A percentile compares a stretch with the other conserved stretches of the same genome.
phyloP scores from a whole-genome alignment of 78 protist species.

The Speleostelium caveatum region DNA sequence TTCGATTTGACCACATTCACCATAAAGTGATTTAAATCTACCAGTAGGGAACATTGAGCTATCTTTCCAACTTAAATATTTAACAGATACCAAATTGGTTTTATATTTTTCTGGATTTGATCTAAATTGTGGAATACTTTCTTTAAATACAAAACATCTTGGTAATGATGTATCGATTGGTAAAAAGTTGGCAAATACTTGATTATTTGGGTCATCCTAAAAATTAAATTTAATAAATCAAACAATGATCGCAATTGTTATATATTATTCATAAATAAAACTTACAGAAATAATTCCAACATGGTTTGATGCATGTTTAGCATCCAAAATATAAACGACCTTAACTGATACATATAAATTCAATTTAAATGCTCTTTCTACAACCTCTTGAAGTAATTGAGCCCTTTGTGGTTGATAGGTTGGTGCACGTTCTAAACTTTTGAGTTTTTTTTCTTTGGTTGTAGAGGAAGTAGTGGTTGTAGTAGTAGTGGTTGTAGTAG shows the following conservation, averaged over 20 bases:
- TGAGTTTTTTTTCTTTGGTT: neutral
- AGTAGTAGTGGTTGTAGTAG: conserved; percentile 6
- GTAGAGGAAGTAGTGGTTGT: conserved; percentile 14
- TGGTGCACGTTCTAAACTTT: neutral
- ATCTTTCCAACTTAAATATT: conserved; percentile 38
- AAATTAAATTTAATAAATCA: neutral
- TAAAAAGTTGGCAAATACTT: conserved; percentile 43
- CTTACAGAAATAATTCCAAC: conserved; percentile 65
- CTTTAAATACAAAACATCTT: conserved; percentile 70
- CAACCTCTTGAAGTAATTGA: neutral
- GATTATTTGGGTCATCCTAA: conserved; percentile 20
- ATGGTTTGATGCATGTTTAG: conserved; percentile 49
- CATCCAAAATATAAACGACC: conserved; percentile 57
- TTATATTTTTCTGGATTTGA: conserved; percentile 56
- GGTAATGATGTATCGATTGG: conserved; percentile 74
- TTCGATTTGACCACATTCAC: conserved; percentile 86
- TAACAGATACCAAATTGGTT: conserved; percentile 19
- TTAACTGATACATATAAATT: conserved; percentile 39
- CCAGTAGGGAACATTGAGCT: conserved; percentile 40
- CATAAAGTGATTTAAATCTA: conserved; percentile 48
- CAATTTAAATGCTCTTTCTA: conserved; percentile 7
- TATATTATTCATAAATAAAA: neutral
- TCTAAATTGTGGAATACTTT: conserved; percentile 66
- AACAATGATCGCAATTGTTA: neutral
- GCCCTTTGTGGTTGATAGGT: neutral